Base-by-base conservation (phyloP, 345 rosid species). In the Pistacia vera region DNA sequence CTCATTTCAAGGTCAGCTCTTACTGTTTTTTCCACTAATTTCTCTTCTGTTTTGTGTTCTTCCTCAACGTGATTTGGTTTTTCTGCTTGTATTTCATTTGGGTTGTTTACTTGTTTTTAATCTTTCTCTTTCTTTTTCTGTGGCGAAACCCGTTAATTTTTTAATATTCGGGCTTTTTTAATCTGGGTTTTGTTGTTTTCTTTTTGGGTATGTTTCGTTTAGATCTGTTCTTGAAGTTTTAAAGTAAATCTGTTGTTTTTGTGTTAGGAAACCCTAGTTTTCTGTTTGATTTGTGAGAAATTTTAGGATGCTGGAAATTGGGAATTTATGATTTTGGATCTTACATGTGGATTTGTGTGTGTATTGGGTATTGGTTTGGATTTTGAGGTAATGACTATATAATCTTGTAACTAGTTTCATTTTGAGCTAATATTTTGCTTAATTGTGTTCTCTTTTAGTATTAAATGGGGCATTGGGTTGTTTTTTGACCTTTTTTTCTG, bases 1-100 rank as follows among this genome's bases (percentile, higher is more conserved):
- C 75, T 28, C 68, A 1, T 72, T 68, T 60, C 60, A 14, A 66
- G 81, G 77, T 81, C 79, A 74, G 76, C 70, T 41, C 28, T 18
- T 8, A 2, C 25, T 54, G 10, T 5, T 5, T 35, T 46, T 35
- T 36, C 35, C 8, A 16, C 33, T 35, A 63, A 63, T 62, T 65
- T 3, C 18, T 30, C n/a, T 17, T 52, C 41, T 13, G 8, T 68
- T 25, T 35, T 56, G 5, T 56, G 20, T 16, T 7, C n/a, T 8
- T 28, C 30, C 8, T 30, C 17, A 14, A n/a, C 25, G 36, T 36
- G 30, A 57, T 56, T 70, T 11, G 25, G 12, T 68, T 28, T 63
- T 22, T 35, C 20, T 8, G 4, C 48, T 14, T 63, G 38, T 30
- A 63, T 63, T 63, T 35, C 44, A 33, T 14, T 41, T 41, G 46